Percentiles rank a stretch among this genome's conserved stretches.
Evolutionary conservation across 1,284 basidiomycete genomes (phyloP).

Genomic region (Coriolopsis trogii): DNA sequence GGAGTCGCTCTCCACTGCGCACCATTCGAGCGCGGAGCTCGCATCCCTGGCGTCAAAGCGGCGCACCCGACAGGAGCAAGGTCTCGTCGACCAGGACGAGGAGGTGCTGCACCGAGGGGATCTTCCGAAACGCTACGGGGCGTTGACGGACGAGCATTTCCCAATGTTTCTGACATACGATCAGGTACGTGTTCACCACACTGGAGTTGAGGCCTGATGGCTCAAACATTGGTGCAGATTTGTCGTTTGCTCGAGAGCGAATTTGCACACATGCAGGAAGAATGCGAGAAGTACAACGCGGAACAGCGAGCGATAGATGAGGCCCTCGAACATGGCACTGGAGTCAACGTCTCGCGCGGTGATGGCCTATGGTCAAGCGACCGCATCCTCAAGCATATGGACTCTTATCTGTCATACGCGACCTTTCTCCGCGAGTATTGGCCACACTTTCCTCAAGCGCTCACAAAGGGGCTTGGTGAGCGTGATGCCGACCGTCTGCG

Average conservation of each 20-base stretch:
- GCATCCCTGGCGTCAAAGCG: constrained; percentile 25
- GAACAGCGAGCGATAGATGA: constrained; percentile 8
- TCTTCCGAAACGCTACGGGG: constrained; percentile 60
- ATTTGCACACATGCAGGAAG: constrained; percentile 4
- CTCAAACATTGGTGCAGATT: too few relatives aligned
- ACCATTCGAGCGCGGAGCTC: constrained; percentile 43
- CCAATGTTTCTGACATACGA: constrained; percentile 74
- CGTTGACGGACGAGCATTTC: constrained; percentile 63
- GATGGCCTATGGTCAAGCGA: constrained; percentile 24
- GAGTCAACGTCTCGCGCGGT: too few relatives aligned
- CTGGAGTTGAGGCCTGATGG: too few relatives aligned
- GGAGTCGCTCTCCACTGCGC: constrained; percentile 46
- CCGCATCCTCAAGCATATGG: constrained; percentile 29
- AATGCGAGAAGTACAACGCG: constrained; percentile 1
- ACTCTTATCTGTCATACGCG: constrained; percentile 48
- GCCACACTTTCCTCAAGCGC: constrained; percentile 59
- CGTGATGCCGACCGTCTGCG: background rate
- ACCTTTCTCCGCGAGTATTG: constrained; percentile 61
- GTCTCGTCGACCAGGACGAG: constrained; percentile 53
- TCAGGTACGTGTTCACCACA: constrained; percentile 52
- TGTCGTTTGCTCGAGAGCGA: constrained; percentile 26
- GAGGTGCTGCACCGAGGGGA: constrained; percentile 45
- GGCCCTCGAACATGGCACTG: background rate
- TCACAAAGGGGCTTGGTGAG: constrained; percentile 60
- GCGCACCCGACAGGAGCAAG: constrained; percentile 35